Evolutionary conservation across 78 protist species (phyloP), one percentile per base, ranked within the genome.

Genomic region (Pigoraptor vietnamica): DNA sequence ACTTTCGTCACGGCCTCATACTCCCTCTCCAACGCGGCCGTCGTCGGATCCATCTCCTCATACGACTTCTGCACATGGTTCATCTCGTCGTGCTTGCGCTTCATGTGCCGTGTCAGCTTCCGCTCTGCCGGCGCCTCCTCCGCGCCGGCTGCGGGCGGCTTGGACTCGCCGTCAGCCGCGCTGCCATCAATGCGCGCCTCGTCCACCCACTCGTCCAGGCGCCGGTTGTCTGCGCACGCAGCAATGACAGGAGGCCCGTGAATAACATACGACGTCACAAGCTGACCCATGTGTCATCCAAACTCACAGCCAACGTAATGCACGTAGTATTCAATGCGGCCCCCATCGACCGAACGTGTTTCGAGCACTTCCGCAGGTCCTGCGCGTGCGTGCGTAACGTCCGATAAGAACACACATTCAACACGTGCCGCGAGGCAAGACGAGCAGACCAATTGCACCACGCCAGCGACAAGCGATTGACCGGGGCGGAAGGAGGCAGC

Each of bases 161-260:
- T 40, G 21, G 1, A 36, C 0, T 6, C 79, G n/a, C 37, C 33
- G 33, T 39, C 79, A 25, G 2, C 38, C 37, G 40, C 10, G 88
- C 37, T 84, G 24, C 81, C 35, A 25, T 81, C 94, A 29, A 93
- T 2, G n/a, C 93, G 86, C 21, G 84, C 94, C 0, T 29, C 29
- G 1, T 2, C 2, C 29, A 93, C 95, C 95, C 95, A 93, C 86
- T 93, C 95, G 91, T 93, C 95, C 86, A 93, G 55, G 25, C 95
- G 56, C 6, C 95, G 92, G 81, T 93, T 87, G 37, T 84, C 35
- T n/a, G 34, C 39, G 35, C 35, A 79, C 10, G 35, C 9, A 79
- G n/a, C 14, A 25, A 25, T 2, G 10, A 25, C 35, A 79, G 23
- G n/a, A 79, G 9, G 23, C 23, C 1, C 34, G 84, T 25, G 84